Evolutionary conservation across 2,329 filamentous ascomycete species (phyloP).

Genomic region (Fusarium buharicum): DNA sequence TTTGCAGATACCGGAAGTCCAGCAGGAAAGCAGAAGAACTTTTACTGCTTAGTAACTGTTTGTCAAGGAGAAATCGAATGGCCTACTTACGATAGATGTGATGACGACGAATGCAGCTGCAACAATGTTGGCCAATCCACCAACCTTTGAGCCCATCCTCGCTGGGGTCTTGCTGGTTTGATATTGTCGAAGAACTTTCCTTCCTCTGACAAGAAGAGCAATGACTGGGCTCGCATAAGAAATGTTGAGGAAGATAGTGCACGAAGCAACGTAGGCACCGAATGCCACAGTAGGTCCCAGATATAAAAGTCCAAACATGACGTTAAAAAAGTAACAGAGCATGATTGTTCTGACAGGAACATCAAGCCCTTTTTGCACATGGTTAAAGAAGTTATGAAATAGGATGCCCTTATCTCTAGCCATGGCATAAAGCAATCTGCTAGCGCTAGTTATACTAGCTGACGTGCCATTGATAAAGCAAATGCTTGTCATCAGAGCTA

Average conservation of each 20-base stretch:
- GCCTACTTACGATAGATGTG: conserved; percentile 8
- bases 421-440: conserved; percentile 54
- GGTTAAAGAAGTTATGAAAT: conserved; percentile 21
- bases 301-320: conserved; percentile 32
- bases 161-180: conserved; percentile 15
- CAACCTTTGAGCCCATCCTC: conserved; percentile 2
- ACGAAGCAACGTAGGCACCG: conserved; percentile 31
- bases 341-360: conserved; percentile 27
- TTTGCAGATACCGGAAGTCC: conserved; percentile 11
- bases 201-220: conserved; percentile 17
- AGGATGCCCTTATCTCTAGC: conserved; percentile 35
- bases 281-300: conserved; percentile 33
- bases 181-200: conserved; percentile 4
- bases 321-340: conserved; percentile 29
- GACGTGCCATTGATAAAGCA: conserved; percentile 60
- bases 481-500: conserved; percentile 52
- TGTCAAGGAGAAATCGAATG: rapidly evolving
- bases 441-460: conserved; percentile 52
- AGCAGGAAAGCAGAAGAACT: conserved; percentile 23
- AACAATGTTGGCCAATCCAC: neutral
- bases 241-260: conserved; percentile 35
- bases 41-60: neutral
- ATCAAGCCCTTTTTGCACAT: conserved; percentile 20
- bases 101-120: conserved; percentile 11
- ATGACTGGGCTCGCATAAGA: conserved; percentile 32